Evolutionary conservation across 495 filamentous ascomycete genomes (phyloP).

Genomic region (Apiosordaria backusii): DNA sequence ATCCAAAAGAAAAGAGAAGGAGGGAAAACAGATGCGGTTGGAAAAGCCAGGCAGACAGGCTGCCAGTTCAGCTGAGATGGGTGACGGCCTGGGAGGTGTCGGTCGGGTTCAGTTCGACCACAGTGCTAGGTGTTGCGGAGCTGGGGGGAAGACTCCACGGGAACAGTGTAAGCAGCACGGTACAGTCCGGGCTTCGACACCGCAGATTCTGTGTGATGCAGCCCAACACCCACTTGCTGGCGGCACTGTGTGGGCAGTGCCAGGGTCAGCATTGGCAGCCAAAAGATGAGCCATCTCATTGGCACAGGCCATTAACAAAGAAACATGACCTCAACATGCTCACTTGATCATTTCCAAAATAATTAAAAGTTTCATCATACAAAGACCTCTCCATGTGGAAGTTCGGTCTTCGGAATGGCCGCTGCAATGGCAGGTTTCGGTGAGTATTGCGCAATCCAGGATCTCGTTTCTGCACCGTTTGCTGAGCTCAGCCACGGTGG

Average conservation of each 20-base stretch:
- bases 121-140: slow-evolving; percentile 9
- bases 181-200: not conserved
- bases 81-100: slow-evolving; percentile 5
- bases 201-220: not conserved
- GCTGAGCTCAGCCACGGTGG: not conserved
- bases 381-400: not conserved
- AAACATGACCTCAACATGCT: not conserved
- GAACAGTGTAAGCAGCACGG: not conserved
- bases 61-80: slow-evolving; percentile 18
- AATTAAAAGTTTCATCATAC: not conserved
- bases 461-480: not conserved
- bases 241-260: not conserved
- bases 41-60: slow-evolving; percentile 13
- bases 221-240: not conserved
- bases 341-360: not conserved
- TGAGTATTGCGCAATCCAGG: too few relatives aligned
- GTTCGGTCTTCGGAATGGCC: not conserved
- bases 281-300: not conserved
- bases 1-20: slow-evolving; percentile 6
- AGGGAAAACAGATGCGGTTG: not conserved
- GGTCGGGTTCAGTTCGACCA: slow-evolving; percentile 4
- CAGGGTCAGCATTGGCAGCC: not conserved
- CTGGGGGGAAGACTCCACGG: not conserved
- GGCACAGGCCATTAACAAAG: not conserved
- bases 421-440: not conserved